Conservation (phyloP, 306 rosid species). For the Acmispon strigosus region DNA sequence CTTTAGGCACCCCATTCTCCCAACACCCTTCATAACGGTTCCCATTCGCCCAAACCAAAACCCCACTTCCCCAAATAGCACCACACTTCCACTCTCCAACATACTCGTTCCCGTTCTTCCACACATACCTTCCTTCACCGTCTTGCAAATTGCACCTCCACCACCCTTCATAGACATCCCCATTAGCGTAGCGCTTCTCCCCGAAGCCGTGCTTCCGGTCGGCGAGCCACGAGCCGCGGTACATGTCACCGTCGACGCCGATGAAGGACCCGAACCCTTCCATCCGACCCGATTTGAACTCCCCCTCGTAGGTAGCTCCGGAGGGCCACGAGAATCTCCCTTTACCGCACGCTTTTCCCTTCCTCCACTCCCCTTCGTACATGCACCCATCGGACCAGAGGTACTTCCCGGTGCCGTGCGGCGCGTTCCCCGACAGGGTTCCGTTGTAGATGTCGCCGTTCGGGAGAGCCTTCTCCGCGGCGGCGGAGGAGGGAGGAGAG, state of each 20-base stretch:
- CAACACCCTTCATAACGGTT: slow-evolving; percentile 37
- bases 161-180: slow-evolving; percentile 38
- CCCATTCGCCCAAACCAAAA: slow-evolving; percentile 43
- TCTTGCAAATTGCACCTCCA: slow-evolving; percentile 45
- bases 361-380: slow-evolving; percentile 46
- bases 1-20: slow-evolving; percentile 49
- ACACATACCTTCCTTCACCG: slow-evolving; percentile 45
- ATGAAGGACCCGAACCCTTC: slow-evolving; percentile 39
- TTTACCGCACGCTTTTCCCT: slow-evolving; percentile 35
- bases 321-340: slow-evolving; percentile 55
- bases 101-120: slow-evolving; percentile 57
- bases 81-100: slow-evolving; percentile 48
- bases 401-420: slow-evolving; percentile 49
- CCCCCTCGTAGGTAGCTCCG: slow-evolving; percentile 44
- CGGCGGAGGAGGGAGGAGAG: background rate
- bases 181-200: slow-evolving; percentile 36
- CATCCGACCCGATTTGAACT: slow-evolving; percentile 41
- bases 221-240: slow-evolving; percentile 31
- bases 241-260: slow-evolving; percentile 37
- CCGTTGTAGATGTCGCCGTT: slow-evolving; percentile 51
- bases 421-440: slow-evolving; percentile 24
- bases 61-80: slow-evolving; percentile 41
- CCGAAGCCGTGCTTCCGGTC: slow-evolving; percentile 38
- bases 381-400: slow-evolving; percentile 54
- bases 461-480: slow-evolving; percentile 20